A percentile compares a stretch with the other conserved stretches of the same genome.
Evolutionary conservation across 805 yeast genomes (phyloP).

Genomic region (Candida ipomoeae): DNA sequence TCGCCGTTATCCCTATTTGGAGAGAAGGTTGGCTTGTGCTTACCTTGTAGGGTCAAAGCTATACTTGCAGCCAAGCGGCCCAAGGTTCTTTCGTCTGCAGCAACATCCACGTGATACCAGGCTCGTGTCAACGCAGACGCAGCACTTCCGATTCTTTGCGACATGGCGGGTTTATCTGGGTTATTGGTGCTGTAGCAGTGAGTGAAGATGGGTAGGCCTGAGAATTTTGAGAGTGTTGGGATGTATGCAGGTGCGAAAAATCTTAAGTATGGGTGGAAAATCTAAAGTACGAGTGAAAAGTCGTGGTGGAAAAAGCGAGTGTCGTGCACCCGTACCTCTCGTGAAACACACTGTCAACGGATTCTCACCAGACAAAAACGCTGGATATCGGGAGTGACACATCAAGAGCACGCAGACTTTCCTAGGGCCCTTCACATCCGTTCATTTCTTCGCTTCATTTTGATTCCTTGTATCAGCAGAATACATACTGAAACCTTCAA

Average conservation of each 20-base stretch:
- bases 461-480: not conserved
- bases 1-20: slow-evolving; percentile 82
- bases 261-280: not conserved
- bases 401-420: not conserved
- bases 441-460: not conserved
- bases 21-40: slow-evolving; percentile 89
- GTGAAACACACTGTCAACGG: slow-evolving; percentile 1
- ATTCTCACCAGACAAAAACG: slow-evolving; percentile 1
- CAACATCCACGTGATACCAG: slow-evolving; percentile 95
- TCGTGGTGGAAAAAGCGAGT: not conserved
- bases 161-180: slow-evolving; percentile 28
- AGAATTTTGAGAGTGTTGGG: slow-evolving; percentile 1
- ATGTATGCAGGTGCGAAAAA: not conserved
- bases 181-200: not conserved
- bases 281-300: not conserved
- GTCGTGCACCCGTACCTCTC: not conserved
- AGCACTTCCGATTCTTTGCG: slow-evolving; percentile 49
- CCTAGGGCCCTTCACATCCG: not conserved
- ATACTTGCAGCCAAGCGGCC: slow-evolving; percentile 91
- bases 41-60: slow-evolving; percentile 89
- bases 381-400: not conserved
- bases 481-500: not conserved
- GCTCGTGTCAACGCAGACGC: slow-evolving; percentile 75
- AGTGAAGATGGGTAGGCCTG: slow-evolving; percentile 1
- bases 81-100: slow-evolving; percentile 75